Percentiles rank a stretch among this genome's conserved stretches.
phyloP scores from a whole-genome alignment of 2,329 filamentous ascomycete species.

The Cryphonectria japonica region DNA sequence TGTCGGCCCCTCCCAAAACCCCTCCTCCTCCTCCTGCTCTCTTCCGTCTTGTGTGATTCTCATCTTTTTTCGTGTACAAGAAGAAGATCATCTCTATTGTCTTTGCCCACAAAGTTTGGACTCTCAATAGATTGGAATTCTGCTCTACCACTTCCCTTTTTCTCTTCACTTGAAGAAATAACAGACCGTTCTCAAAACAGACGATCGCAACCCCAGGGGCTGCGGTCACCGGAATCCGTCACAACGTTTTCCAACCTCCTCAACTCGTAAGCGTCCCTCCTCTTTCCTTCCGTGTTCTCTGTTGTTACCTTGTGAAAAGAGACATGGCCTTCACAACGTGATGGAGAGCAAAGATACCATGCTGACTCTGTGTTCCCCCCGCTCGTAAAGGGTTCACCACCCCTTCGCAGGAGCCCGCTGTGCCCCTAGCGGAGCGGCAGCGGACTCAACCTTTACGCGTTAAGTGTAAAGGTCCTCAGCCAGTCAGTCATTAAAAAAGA shows the following conservation, averaged over 20 bases:
- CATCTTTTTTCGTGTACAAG: background rate
- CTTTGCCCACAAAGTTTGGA: background rate
- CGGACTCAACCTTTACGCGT: constrained; percentile 64
- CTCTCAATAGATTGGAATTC: background rate
- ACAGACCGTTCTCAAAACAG: constrained; percentile 21
- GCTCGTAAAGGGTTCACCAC: constrained; percentile 80
- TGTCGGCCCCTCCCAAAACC: no score
- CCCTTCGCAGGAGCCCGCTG: constrained; percentile 96
- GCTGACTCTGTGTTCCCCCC: constrained; percentile 32
- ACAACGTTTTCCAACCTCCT: constrained; percentile 99
- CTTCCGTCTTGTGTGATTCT: background rate
- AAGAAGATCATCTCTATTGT: background rate
- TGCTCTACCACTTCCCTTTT: background rate
- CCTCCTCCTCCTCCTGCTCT: background rate
- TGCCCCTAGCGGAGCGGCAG: constrained; percentile 85
- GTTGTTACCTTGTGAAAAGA: background rate
- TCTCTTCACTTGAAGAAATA: background rate
- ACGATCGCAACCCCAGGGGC: constrained; percentile 58
- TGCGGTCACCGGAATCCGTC: constrained; percentile 68
- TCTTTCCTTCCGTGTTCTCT: background rate
- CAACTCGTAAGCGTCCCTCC: constrained; percentile 74
- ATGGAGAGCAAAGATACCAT: constrained; percentile 23
- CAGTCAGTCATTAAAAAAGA: constrained; percentile 33
- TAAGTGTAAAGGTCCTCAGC: constrained; percentile 47
- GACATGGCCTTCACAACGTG: no score